A percentile compares a stretch with the other conserved stretches of the same genome.
phyloP scores from a whole-genome alignment of 2,329 filamentous ascomycete genomes.

The Talaromyces albobiverticillius region DNA sequence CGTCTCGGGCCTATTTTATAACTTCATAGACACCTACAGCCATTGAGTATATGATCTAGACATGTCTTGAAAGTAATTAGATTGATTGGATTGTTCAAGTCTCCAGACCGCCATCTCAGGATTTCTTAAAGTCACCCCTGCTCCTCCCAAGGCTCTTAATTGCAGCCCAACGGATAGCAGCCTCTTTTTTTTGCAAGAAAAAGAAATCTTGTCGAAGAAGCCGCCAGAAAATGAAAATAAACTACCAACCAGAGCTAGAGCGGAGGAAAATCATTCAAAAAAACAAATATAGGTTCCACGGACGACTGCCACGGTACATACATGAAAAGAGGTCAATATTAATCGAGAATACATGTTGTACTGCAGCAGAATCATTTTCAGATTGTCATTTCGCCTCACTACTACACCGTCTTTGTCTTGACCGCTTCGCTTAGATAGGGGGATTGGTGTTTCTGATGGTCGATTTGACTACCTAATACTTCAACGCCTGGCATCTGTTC shows the following conservation, averaged over 20 bases:
- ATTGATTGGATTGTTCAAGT: not conserved
- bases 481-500: not conserved
- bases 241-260: not conserved
- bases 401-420: not conserved
- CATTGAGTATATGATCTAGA: not conserved
- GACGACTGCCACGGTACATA: not conserved
- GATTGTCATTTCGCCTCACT: not conserved
- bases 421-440: not conserved
- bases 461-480: not conserved
- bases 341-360: not conserved
- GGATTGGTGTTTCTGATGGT: not conserved
- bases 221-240: not conserved
- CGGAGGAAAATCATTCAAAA: not conserved
- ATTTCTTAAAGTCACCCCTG: not conserved
- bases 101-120: constrained; percentile 8
- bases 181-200: not conserved
- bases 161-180: constrained; percentile 7
- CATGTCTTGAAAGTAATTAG: not conserved
- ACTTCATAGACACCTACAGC: not conserved
- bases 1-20: not conserved
- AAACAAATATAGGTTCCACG: not conserved
- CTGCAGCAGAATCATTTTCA: not conserved
- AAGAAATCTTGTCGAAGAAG: not conserved
- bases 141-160: not conserved
- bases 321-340: not conserved